Evolutionary conservation across 2,329 filamentous ascomycete species (phyloP).

Genomic region (Calonectria pseudoturangicola): DNA sequence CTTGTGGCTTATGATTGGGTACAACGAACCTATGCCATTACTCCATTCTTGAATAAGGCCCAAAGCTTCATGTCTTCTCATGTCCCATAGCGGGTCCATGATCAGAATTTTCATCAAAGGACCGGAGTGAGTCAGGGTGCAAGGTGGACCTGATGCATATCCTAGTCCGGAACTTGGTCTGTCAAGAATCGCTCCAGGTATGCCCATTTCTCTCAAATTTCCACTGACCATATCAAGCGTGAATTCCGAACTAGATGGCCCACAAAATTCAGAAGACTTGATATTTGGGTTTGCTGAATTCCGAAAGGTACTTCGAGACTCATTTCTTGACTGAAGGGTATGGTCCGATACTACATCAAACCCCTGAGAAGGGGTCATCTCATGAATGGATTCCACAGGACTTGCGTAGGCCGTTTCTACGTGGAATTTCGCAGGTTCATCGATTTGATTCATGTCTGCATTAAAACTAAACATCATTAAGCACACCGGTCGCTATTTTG

Average conservation of each 20-base stretch:
- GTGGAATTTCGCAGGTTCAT: background rate
- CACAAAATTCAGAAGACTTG: slow-evolving; percentile 30
- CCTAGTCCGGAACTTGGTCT: slow-evolving; percentile 3
- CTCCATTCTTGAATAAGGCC: slow-evolving; percentile 25
- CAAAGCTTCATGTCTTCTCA: slow-evolving; percentile 24
- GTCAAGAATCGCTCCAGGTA: slow-evolving; percentile 30
- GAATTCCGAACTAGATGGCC: slow-evolving; percentile 35
- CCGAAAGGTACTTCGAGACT: background rate
- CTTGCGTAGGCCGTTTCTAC: background rate
- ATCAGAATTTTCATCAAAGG: slow-evolving; percentile 29
- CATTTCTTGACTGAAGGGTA: background rate
- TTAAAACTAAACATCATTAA: background rate
- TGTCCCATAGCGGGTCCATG: slow-evolving; percentile 34
- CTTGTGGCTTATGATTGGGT: slow-evolving; percentile 14
- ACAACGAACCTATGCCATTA: slow-evolving; percentile 22
- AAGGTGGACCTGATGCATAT: background rate
- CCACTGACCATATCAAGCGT: slow-evolving; percentile 27
- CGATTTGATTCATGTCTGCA: background rate
- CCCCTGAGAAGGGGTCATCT: background rate
- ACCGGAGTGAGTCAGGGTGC: slow-evolving; percentile 9
- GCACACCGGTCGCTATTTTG: background rate
- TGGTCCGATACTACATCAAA: background rate
- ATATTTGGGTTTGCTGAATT: background rate
- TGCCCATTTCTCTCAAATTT: slow-evolving; percentile 34
- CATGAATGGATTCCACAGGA: background rate